A percentile compares a stretch with the other conserved stretches of the same genome.
Conservation (phyloP, 768 basidiomycete species). For the Boletus edulis region DNA sequence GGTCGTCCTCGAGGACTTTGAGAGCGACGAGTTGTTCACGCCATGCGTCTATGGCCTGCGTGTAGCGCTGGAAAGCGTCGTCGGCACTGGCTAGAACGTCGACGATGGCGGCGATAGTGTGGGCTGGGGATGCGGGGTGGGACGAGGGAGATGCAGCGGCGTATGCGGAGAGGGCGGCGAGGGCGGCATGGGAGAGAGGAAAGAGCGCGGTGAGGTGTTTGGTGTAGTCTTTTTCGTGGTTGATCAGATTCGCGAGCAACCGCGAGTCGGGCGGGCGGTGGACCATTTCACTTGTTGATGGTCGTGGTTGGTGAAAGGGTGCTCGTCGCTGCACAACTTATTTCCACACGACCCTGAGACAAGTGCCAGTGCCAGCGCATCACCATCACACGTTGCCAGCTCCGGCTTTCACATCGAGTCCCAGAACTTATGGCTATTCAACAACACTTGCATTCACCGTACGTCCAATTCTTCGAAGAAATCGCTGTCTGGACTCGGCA, state of each 20-base stretch:
- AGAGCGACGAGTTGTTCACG: slow-evolving; percentile 56
- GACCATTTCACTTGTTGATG: slow-evolving; percentile 45
- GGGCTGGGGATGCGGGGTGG: slow-evolving; percentile 16
- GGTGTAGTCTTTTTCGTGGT: slow-evolving; percentile 69
- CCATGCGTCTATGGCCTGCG: slow-evolving; percentile 61
- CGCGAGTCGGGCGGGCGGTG: slow-evolving; percentile 73
- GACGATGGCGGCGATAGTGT: slow-evolving; percentile 41
- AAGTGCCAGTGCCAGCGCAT: too few relatives aligned
- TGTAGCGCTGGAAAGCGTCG: slow-evolving; percentile 64
- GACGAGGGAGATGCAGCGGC: slow-evolving; percentile 60
- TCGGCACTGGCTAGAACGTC: slow-evolving; percentile 61
- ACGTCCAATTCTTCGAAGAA: too few relatives aligned
- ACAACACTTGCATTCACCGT: too few relatives aligned
- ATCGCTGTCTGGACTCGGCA: too few relatives aligned
- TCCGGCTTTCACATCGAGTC: too few relatives aligned
- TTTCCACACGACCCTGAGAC: too few relatives aligned
- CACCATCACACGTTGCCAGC: too few relatives aligned
- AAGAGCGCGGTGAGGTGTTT: slow-evolving; percentile 59
- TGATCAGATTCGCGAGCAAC: slow-evolving; percentile 63
- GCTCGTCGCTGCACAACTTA: too few relatives aligned
- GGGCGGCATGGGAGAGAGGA: slow-evolving; percentile 55
- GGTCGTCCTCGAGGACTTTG: slow-evolving; percentile 70
- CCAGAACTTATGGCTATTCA: too few relatives aligned
- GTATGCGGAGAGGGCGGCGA: slow-evolving; percentile 69
- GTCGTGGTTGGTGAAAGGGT: background rate